A percentile compares a stretch with the other conserved stretches of the same genome.
phyloP scores from a whole-genome alignment of 2,329 filamentous ascomycete species.

The Xylaria sp. region DNA sequence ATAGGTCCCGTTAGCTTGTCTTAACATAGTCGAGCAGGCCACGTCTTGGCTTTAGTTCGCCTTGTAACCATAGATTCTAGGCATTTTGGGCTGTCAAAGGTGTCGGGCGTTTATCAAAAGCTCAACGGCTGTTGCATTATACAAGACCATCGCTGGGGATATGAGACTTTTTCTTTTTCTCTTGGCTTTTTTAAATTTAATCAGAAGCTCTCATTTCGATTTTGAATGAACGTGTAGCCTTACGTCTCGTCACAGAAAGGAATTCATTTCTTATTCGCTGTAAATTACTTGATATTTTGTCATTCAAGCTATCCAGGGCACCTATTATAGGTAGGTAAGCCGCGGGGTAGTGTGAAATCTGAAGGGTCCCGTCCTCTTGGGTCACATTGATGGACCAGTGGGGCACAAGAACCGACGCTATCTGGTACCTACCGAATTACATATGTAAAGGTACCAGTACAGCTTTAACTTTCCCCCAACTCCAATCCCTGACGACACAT shows the following conservation, averaged over 20 bases:
- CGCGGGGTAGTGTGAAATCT: too few relatives aligned
- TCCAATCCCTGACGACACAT: slow-evolving; percentile 1
- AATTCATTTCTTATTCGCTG: too few relatives aligned
- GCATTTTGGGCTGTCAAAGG: slow-evolving; percentile 21
- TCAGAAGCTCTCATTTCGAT: neutral
- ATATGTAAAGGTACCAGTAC: neutral
- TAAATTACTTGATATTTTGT: too few relatives aligned
- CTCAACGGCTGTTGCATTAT: slow-evolving; percentile 20
- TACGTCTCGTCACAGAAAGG: neutral
- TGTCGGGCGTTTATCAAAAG: slow-evolving; percentile 25
- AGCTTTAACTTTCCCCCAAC: slow-evolving; percentile 14
- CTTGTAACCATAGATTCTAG: slow-evolving; percentile 28
- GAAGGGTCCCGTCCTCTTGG: too few relatives aligned
- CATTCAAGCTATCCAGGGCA: too few relatives aligned
- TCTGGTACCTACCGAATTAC: neutral
- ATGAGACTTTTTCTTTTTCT: neutral
- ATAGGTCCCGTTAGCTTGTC: slow-evolving; percentile 18
- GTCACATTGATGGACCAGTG: slow-evolving; percentile 9
- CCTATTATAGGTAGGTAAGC: too few relatives aligned
- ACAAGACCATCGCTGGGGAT: neutral
- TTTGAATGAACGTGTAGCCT: neutral
- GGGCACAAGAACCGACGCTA: slow-evolving; percentile 22
- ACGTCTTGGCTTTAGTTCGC: neutral
- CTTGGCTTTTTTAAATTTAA: neutral
- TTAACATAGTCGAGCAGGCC: neutral